Evolutionary conservation across 768 basidiomycete genomes (phyloP), one percentile per base, ranked within the genome.

Genomic region (Mycena polygramma): DNA sequence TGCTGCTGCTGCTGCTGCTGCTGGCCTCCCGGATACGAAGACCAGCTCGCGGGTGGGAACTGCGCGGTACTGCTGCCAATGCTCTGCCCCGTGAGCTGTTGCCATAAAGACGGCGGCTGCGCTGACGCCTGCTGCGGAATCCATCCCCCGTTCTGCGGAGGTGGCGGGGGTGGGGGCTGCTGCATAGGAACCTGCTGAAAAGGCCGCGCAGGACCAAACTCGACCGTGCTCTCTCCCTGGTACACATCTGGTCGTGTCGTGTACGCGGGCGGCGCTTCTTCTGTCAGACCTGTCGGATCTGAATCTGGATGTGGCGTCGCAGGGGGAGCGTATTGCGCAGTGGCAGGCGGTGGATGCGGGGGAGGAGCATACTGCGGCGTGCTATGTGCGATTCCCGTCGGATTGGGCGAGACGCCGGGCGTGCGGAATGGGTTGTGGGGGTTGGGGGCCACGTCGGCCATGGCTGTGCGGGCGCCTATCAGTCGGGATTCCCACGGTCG

Each of bases 181-280:
- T 62, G 62, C 41, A 30, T 30, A 30, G 72, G 63, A 49, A 74
- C 10, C 49, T 14, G 49, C 26, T 91, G 90, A 73, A 91, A 93
- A 0, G 92, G 91, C 15, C 91, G 75, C 7, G 79, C 63, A 0
- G 92, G 93, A 0, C 93, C 92, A 22, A 85, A 79, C 63, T 92
- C 88, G 2, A 94, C 69, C 0, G 91, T 89, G 1, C 83, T 79
- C 75, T 94, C 93, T 17, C 92, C 93, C 4, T 85, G 81, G 53
- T 77, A 72, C 20, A 82, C 55, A 55, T 90, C 85, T 4, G 92
- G 86, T 2, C 84, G 72, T 0, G 88, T 81, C 0, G 92, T 92
- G 74, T 94, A 94, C 0, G 92, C 89, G 0, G 93, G 93, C 0
- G 92, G 93, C 14, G 83, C 80, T 22, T 90, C 89, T n/a, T 90